phyloP scores from a whole-genome alignment of 176 grass and related monocot species.

The Poa pratensis region DNA sequence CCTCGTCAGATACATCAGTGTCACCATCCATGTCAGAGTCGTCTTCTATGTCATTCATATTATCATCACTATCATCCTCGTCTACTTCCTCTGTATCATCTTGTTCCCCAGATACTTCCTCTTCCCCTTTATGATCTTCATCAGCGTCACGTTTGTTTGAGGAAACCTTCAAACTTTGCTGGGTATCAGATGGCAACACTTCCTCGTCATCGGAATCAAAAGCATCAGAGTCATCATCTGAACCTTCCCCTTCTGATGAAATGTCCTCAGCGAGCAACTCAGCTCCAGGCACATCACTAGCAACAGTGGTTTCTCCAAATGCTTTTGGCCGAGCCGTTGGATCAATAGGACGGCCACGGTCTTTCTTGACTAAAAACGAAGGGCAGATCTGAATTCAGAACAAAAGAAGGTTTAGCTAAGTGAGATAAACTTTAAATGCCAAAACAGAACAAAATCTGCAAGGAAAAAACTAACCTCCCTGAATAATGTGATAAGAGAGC shows the following conservation, averaged over 20 bases:
- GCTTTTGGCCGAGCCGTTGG: constrained; percentile 89
- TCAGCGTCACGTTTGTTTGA: constrained; percentile 39
- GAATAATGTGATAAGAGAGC: constrained; percentile 87
- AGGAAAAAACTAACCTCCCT: constrained; percentile 64
- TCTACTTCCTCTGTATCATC: constrained; percentile 43
- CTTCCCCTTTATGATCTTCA: constrained; percentile 38
- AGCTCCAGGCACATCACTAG: constrained; percentile 67
- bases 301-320: constrained; percentile 75
- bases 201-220: constrained; percentile 51
- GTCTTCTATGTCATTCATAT: constrained; percentile 50
- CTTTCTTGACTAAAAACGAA: constrained; percentile 95
- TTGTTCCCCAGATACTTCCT: constrained; percentile 51
- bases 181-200: constrained; percentile 39
- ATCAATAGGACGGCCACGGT: constrained; percentile 80
- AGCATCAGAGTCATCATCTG: constrained; percentile 50
- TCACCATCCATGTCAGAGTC: constrained; percentile 43
- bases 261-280: constrained; percentile 71
- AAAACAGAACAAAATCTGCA: constrained; percentile 29
- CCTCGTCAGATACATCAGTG: constrained; percentile 53
- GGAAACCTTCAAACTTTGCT: constrained; percentile 2
- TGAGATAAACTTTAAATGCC: neutral
- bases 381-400: constrained; percentile 83
- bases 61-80: constrained; percentile 39
- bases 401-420: constrained; percentile 40
- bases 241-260: constrained; percentile 45